phyloP scores from a whole-genome alignment of 1,284 basidiomycete genomes.

The Caloboletus firmus region DNA sequence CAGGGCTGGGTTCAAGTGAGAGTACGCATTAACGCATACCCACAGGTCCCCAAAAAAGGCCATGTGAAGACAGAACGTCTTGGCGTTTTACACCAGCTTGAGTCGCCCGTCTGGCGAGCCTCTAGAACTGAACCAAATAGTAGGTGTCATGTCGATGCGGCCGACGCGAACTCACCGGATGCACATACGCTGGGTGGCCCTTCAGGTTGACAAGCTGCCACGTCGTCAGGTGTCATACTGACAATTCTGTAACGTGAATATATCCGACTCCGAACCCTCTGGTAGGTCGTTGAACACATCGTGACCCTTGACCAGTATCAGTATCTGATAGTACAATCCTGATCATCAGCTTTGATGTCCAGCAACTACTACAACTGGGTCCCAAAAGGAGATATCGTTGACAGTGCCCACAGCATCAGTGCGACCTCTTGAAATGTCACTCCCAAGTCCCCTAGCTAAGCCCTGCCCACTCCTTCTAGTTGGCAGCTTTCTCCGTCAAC shows the following conservation, averaged over 20 bases:
- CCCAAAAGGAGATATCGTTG: neutral
- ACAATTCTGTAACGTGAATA: neutral
- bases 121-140: constrained; percentile 8
- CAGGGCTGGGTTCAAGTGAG: constrained; percentile 14
- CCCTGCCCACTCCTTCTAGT: neutral
- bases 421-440: constrained; percentile 7
- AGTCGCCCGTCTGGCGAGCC: constrained; percentile 1
- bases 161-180: neutral
- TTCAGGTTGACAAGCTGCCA: constrained; percentile 4
- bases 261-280: neutral
- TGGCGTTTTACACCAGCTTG: constrained; percentile 1
- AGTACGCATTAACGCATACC: neutral
- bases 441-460: neutral
- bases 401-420: neutral
- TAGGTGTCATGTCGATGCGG: neutral
- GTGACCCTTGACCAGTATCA: neutral
- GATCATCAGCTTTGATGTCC: neutral
- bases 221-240: neutral
- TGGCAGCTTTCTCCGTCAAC: constrained; percentile 3
- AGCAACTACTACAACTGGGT: neutral
- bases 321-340: neutral
- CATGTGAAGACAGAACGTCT: neutral
- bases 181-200: neutral
- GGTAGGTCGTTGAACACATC: neutral
- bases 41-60: constrained; percentile 9